A percentile compares a stretch with the other conserved stretches of the same genome.
Evolutionary conservation across 2,329 filamentous ascomycete species (phyloP).

Genomic region (Phoma sp.): DNA sequence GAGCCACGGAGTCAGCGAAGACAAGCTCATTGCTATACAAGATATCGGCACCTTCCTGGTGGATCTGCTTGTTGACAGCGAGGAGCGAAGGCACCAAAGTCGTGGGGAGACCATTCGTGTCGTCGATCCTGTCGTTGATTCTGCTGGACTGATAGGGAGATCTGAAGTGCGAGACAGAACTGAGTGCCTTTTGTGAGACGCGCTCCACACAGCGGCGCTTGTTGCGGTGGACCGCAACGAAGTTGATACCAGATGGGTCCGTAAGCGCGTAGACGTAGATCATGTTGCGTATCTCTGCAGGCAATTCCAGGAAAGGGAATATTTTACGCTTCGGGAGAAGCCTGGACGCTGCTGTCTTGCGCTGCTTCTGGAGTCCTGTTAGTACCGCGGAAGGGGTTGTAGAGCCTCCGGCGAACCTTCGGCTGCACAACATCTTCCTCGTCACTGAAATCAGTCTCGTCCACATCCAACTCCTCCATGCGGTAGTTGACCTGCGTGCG

Average conservation of each 20-base stretch:
- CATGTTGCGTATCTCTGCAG: slow-evolving; percentile 44
- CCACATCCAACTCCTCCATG: slow-evolving; percentile 32
- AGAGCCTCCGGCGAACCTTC: slow-evolving; percentile 32
- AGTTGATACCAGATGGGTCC: slow-evolving; percentile 35
- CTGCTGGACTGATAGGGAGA: slow-evolving; percentile 5
- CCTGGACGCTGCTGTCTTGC: slow-evolving; percentile 25
- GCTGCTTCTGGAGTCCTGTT: slow-evolving; percentile 28
- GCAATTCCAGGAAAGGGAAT: slow-evolving; percentile 45
- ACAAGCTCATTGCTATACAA: slow-evolving; percentile 42
- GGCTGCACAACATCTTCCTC: slow-evolving; percentile 23
- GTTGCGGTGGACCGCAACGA: slow-evolving; percentile 30
- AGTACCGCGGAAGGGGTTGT: slow-evolving; percentile 5
- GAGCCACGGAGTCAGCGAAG: slow-evolving; percentile 33
- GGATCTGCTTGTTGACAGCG: slow-evolving; percentile 38
- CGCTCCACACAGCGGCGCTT: slow-evolving; percentile 40
- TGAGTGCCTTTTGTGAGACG: slow-evolving; percentile 14
- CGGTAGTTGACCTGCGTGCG: slow-evolving; percentile 40
- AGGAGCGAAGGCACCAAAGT: slow-evolving; percentile 36
- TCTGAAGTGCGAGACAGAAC: not conserved
- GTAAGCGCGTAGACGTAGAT: slow-evolving; percentile 41
- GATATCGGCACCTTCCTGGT: slow-evolving; percentile 32
- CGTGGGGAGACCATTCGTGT: slow-evolving; percentile 11
- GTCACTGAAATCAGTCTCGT: slow-evolving; percentile 26
- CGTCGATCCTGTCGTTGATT: slow-evolving; percentile 14
- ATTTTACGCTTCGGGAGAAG: slow-evolving; percentile 39